phyloP scores from a whole-genome alignment of 2,329 filamentous ascomycete species.

The Colletotrichum sp. region DNA sequence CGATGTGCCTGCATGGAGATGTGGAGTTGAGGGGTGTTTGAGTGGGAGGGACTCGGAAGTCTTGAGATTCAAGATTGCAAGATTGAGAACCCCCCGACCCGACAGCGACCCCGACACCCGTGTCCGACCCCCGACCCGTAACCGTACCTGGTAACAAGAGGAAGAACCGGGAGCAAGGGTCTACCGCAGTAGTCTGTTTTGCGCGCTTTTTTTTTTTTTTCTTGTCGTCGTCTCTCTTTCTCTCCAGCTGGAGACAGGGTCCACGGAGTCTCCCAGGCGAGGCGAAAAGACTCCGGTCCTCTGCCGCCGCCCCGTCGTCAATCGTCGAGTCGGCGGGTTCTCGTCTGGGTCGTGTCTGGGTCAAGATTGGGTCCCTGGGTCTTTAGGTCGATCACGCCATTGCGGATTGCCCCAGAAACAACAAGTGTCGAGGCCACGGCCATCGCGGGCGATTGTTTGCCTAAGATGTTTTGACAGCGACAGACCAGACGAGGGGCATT shows the following conservation, averaged over 20 bases:
- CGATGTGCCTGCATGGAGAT: constrained; percentile 14
- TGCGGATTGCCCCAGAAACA: constrained; percentile 9
- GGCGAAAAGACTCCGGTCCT: not conserved
- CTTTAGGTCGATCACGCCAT: constrained; percentile 11
- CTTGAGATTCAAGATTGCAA: not conserved
- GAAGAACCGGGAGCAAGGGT: constrained; percentile 15
- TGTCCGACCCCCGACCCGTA: not conserved
- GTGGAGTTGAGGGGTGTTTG: constrained; percentile 7
- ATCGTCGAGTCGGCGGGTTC: not conserved
- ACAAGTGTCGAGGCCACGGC: not conserved
- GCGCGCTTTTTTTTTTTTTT: not conserved
- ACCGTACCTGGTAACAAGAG: constrained; percentile 1
- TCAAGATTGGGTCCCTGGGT: not conserved
- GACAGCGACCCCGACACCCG: not conserved
- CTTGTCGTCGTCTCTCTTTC: not conserved
- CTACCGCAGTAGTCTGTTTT: not conserved
- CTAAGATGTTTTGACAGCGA: not conserved
- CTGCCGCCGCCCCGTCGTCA: not conserved
- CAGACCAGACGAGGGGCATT: not conserved
- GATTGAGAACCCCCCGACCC: not conserved
- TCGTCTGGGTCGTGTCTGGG: not conserved
- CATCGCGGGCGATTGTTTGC: not conserved
- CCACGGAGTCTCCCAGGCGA: not conserved
- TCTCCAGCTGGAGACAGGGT: not conserved
- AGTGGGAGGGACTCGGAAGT: not conserved